A percentile compares a stretch with the other conserved stretches of the same genome.
These are phyloP conservation scores for Exophiala xenobiotica DNA, from an alignment of 2,329 filamentous ascomycete species.

Conservation along the genomic window DNA sequence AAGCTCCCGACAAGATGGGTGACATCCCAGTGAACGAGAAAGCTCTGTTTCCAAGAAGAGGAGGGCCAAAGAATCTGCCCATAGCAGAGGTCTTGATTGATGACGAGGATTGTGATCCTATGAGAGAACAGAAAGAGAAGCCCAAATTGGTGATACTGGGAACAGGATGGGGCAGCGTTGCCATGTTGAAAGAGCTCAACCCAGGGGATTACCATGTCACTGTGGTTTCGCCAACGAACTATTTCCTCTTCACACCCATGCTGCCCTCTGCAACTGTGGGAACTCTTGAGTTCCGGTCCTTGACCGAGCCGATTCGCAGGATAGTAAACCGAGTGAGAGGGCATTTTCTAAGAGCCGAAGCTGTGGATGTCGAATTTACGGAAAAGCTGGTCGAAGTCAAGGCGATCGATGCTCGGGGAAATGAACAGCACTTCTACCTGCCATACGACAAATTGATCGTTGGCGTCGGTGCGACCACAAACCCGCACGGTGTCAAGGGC, in stretches of 20 bases:
- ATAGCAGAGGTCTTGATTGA: constrained; percentile 86
- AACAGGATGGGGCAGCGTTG: constrained; percentile 92
- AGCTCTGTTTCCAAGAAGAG: constrained; percentile 75
- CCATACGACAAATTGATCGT: constrained; percentile 97
- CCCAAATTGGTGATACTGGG: constrained; percentile 89
- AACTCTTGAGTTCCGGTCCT: constrained; percentile 82
- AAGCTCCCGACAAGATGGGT: constrained; percentile 58
- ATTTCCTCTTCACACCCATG: constrained; percentile 98
- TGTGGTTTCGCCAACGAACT: constrained; percentile 89
- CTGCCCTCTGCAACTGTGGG: constrained; percentile 94
- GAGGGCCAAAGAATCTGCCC: constrained; percentile 92
- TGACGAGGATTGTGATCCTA: constrained; percentile 76
- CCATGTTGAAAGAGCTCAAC: constrained; percentile 83
- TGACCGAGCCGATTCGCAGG: constrained; percentile 88
- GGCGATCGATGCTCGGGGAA: constrained; percentile 67
- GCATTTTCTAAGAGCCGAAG: constrained; percentile 84
- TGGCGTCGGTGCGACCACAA: constrained; percentile 85
- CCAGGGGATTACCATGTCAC: constrained; percentile 94
- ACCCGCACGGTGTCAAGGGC: constrained; percentile 92
- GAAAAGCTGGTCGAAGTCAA: constrained; percentile 86
- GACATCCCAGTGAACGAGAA: constrained; percentile 83
- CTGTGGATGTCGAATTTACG: constrained; percentile 87
- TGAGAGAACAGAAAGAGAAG: constrained; percentile 74
- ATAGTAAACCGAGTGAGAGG: constrained; percentile 76
- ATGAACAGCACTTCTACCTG: constrained; percentile 82